Evolutionary conservation across 352 stramenopile genomes (phyloP).

Genomic region (Phytophthora vignae): DNA sequence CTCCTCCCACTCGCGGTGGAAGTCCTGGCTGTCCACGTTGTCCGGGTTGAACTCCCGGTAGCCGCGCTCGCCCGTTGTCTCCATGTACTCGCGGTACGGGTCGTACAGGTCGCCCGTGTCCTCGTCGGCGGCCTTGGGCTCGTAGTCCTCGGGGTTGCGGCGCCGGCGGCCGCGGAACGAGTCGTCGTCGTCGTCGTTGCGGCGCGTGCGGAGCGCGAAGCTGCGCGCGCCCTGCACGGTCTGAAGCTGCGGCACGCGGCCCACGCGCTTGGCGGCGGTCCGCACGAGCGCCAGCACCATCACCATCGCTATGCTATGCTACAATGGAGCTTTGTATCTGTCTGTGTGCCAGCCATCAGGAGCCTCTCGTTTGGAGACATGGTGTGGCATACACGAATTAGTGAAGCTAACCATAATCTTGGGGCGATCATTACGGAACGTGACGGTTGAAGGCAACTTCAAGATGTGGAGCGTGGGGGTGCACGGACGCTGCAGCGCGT

Average conservation of each 20-base stretch:
- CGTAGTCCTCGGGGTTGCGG: conserved; percentile 28
- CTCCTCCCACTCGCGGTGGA: conserved; percentile 76
- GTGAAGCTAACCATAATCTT: too few species aligned
- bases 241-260: conserved; percentile 22
- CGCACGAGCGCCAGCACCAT: conserved; percentile 50
- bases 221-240: background rate
- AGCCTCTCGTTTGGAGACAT: conserved; percentile 26
- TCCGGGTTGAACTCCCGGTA: conserved; percentile 87
- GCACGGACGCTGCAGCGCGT: conserved; percentile 41
- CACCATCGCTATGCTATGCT: conserved; percentile 32
- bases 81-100: conserved; percentile 86
- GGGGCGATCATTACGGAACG: conserved; percentile 2
- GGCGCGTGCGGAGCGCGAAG: conserved; percentile 30
- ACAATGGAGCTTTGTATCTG: conserved; percentile 14
- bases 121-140: conserved; percentile 16
- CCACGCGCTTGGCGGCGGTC: conserved; percentile 47
- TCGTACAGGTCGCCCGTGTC: conserved; percentile 71
- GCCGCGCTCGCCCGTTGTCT: conserved; percentile 68
- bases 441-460: conserved; percentile 11
- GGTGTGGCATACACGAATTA: conserved; percentile 6
- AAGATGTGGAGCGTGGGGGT: conserved; percentile 67
- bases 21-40: conserved; percentile 56
- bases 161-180: conserved; percentile 35
- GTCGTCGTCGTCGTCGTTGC: conserved; percentile 33
- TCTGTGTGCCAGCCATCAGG: conserved; percentile 28